phyloP scores from a whole-genome alignment of 345 rosid species.

The Brassica cretica region DNA sequence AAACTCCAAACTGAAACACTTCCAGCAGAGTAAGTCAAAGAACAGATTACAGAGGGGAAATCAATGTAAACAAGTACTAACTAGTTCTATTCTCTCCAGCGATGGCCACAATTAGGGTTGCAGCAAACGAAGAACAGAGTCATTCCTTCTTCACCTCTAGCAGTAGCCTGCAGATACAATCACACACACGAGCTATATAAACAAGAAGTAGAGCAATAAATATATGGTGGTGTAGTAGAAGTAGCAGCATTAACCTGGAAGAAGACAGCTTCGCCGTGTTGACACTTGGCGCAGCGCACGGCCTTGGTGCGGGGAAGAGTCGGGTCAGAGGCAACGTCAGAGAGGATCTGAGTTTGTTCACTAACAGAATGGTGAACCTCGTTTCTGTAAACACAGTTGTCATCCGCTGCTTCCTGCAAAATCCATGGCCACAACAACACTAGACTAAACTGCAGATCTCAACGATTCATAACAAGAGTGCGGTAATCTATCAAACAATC shows the following conservation, averaged over 20 bases:
- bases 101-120: conserved; percentile 74
- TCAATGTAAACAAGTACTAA: background rate
- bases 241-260: conserved; percentile 57
- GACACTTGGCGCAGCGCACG: conserved; percentile 56
- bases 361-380: conserved; percentile 74
- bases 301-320: conserved; percentile 84
- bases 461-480: background rate
- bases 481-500: background rate
- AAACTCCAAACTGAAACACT: no score
- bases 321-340: conserved; percentile 79
- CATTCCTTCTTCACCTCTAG: conserved; percentile 97
- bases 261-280: conserved; percentile 73
- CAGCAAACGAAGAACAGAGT: conserved; percentile 91
- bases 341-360: conserved; percentile 69
- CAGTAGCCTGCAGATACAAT: conserved; percentile 57
- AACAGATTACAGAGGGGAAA: no score
- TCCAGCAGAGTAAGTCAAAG: no score
- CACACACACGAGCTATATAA: background rate
- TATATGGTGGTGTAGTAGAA: background rate
- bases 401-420: conserved; percentile 61
- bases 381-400: conserved; percentile 68
- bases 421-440: background rate
- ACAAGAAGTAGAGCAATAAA: background rate
- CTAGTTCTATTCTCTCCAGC: conserved; percentile 69
- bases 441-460: background rate